Evolutionary conservation across 1,284 basidiomycete genomes (phyloP).

Genomic region (Phellopilus nigrolimitatus): DNA sequence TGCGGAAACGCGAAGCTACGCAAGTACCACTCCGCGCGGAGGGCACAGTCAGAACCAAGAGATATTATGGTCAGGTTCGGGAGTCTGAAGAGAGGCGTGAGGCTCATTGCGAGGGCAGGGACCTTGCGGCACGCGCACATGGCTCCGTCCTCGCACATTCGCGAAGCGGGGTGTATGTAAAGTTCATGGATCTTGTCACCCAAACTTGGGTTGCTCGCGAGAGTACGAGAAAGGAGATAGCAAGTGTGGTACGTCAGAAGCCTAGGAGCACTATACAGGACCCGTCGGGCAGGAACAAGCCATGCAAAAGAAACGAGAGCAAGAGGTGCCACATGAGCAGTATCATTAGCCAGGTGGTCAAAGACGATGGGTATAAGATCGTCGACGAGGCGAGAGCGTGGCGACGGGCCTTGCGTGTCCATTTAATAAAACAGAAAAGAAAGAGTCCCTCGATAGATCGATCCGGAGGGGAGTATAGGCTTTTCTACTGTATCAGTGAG

Average conservation of each 20-base stretch:
- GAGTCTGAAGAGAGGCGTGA: slow-evolving; percentile 10
- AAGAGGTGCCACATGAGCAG: slow-evolving; percentile 4
- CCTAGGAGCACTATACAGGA: neutral
- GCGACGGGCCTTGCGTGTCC: neutral
- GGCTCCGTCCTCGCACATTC: neutral
- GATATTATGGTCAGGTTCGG: neutral
- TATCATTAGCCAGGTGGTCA: neutral
- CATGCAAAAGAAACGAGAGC: slow-evolving; percentile 9
- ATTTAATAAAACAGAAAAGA: neutral
- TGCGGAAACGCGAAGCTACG: neutral
- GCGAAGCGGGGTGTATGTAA: slow-evolving; percentile 5
- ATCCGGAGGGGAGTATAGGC: too few species aligned
- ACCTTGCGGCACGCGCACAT: neutral
- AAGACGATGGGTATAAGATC: slow-evolving; percentile 10
- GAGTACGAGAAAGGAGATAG: slow-evolving; percentile 7
- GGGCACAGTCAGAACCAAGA: slow-evolving; percentile 9
- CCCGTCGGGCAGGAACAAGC: slow-evolving; percentile 1
- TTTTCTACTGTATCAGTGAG: too few species aligned
- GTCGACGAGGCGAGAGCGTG: neutral
- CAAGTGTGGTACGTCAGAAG: slow-evolving; percentile 9
- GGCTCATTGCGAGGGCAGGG: neutral
- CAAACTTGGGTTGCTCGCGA: neutral
- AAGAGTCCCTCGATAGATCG: too few species aligned
- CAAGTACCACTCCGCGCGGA: slow-evolving; percentile 8
- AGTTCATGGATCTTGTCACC: neutral